These are phyloP conservation scores for Trametes maxima DNA, from an alignment of 768 basidiomycete species.

Conservation along the genomic window DNA sequence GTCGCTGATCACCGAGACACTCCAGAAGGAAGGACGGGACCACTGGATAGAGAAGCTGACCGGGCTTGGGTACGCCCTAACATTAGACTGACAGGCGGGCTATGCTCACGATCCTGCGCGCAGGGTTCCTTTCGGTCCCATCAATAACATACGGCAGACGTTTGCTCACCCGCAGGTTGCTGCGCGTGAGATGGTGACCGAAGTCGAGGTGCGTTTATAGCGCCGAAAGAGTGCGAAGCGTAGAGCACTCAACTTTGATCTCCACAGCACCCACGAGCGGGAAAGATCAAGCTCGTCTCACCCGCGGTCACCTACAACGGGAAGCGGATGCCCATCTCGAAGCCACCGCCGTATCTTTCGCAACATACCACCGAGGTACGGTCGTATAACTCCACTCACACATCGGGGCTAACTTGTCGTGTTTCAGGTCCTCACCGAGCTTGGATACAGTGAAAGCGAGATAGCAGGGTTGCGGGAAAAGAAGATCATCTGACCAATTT, in stretches of 20 bases:
- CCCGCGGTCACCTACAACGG: conserved; percentile 86
- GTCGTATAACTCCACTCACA: background rate
- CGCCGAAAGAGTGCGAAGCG: conserved; percentile 29
- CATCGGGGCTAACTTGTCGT: background rate
- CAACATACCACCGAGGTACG: conserved; percentile 78
- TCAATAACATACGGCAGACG: conserved; percentile 88
- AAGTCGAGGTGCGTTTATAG: conserved; percentile 60
- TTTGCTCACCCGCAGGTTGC: conserved; percentile 87
- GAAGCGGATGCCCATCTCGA: conserved; percentile 67
- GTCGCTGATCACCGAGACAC: conserved; percentile 60
- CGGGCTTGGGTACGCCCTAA: conserved; percentile 72
- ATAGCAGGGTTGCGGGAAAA: conserved; percentile 30
- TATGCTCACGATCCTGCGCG: background rate
- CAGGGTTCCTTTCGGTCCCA: conserved; percentile 86
- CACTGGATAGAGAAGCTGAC: conserved; percentile 77
- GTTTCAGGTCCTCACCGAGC: conserved; percentile 31
- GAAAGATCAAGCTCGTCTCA: conserved; percentile 73
- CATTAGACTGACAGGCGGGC: background rate
- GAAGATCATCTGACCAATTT: conserved; percentile 31
- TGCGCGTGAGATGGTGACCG: conserved; percentile 73
- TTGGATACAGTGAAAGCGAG: conserved; percentile 35
- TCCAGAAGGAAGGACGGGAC: conserved; percentile 59
- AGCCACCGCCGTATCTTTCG: conserved; percentile 86
- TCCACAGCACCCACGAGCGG: conserved; percentile 39
- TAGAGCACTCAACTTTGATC: background rate